Base-by-base conservation (phyloP, 352 stramenopile genomes). In the Phytophthora pseudosyringae region DNA sequence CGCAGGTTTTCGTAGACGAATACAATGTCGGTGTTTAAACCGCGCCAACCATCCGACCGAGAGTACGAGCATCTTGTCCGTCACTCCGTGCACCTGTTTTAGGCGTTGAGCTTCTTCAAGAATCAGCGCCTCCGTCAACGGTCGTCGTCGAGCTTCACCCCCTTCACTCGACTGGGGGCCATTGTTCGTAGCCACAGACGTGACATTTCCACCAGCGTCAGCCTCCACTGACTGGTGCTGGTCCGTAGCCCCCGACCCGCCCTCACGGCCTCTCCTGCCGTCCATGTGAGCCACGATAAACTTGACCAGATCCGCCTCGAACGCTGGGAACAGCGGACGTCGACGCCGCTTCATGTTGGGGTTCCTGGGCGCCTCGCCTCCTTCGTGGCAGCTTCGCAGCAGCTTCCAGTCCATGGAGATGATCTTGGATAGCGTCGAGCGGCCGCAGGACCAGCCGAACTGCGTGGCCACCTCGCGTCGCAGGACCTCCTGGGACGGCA, bases 361-460 rank as follows among this genome's bases (percentile, higher is more conserved):
- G 48, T 92, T 92, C n/a, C 76, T 75, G 11, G 79, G 73, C 15
- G 61, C 67, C 15, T 82, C 66, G 6, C 68, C 62, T 1, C 64
- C 63, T 38, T 76, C 58, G 3, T 66, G 58, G 3, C 64, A 59
- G 3, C 58, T 36, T 33, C 83, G 70, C 40, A 90, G 66, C 47
- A 72, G 58, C 44, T 78, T 71, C 83, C 83, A 92, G 60, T 92
- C 78, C 66, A 89, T 75, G 18, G 73, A 70, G 51, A 92, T 71
- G 63, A 92, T 88, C 67, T 89, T 90, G 26, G 83, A 92, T 25
- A 92, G 71, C 52, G 83, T 92, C 38, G 83, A 92, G 45, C 83
- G 83, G 4, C 83, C 83, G 25, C 86, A 77, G 8, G 75, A 66
- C 80, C 80, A 90, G 25, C 83, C 81, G 33, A 90, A 90, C 50